phyloP scores from a whole-genome alignment of 208 protist species.

The Chromosphaera perkinsii region DNA sequence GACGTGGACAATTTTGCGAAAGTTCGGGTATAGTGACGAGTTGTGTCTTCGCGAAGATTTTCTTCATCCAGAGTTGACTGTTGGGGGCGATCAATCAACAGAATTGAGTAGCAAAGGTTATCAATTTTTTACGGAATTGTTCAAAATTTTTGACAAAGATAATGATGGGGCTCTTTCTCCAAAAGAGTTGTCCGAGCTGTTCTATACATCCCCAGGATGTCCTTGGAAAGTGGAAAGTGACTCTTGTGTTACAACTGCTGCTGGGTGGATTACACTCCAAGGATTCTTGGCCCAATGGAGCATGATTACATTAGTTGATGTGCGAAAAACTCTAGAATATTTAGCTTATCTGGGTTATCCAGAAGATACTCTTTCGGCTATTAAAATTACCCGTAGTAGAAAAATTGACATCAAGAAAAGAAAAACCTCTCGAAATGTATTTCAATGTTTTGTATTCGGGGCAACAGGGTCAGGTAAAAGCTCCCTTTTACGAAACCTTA shows the following conservation, averaged over 20 bases:
- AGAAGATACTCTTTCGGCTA: background rate
- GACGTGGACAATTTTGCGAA: conserved; percentile 22
- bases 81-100: background rate
- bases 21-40: conserved; percentile 21
- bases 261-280: conserved; percentile 13
- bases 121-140: conserved; percentile 18
- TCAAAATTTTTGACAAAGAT: conserved; percentile 11
- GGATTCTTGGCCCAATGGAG: conserved; percentile 2
- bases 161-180: conserved; percentile 14
- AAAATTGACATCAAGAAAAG: background rate
- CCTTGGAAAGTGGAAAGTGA: background rate
- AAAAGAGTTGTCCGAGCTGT: background rate
- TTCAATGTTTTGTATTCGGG: background rate
- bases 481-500: background rate
- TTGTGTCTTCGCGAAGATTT: conserved; percentile 12
- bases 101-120: conserved; percentile 13
- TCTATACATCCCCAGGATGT: background rate
- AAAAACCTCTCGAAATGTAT: background rate
- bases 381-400: conserved; percentile 16
- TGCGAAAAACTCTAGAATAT: background rate
- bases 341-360: conserved; percentile 5
- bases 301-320: background rate
- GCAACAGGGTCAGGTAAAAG: background rate
- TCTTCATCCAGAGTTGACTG: background rate
- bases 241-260: background rate